A percentile compares a stretch with the other conserved stretches of the same genome.
Evolutionary conservation across 129 eudicot genomes (phyloP).

Genomic region (Lactuca sativa): DNA sequence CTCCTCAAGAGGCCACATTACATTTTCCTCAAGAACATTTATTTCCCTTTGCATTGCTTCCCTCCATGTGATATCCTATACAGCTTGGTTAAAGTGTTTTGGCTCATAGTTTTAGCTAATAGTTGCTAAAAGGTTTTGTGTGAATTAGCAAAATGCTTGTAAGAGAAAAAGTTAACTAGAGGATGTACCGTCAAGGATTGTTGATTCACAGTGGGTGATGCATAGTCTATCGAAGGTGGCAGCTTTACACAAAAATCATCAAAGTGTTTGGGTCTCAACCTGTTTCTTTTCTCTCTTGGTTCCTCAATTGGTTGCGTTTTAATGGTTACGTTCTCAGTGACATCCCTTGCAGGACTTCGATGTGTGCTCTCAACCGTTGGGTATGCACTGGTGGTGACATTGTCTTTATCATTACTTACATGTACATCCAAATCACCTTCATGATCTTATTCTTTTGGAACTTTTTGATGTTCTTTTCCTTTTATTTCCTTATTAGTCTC

Average conservation of each 20-base stretch:
- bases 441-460: too few relatives aligned
- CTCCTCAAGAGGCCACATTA: background rate
- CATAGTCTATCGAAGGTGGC: background rate
- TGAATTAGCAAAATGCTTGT: background rate
- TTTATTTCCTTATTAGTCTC: too few relatives aligned
- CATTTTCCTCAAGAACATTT: background rate
- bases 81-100: background rate
- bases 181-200: background rate
- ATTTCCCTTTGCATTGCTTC: background rate
- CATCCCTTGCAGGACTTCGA: background rate
- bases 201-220: background rate
- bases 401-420: too few relatives aligned
- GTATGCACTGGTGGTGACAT: too few relatives aligned
- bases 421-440: too few relatives aligned
- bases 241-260: background rate
- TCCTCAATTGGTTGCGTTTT: background rate
- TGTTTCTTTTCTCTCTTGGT: background rate
- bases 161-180: background rate
- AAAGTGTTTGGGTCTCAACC: background rate
- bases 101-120: too few relatives aligned
- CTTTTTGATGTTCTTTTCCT: too few relatives aligned
- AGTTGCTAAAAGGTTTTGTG: background rate
- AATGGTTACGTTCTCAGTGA: too few relatives aligned
- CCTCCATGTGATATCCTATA: background rate
- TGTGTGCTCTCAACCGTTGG: too few relatives aligned